These are phyloP conservation scores for Coniochaeta hoffmannii DNA, from an alignment of 2,329 filamentous ascomycete genomes.

Conservation along the genomic window DNA sequence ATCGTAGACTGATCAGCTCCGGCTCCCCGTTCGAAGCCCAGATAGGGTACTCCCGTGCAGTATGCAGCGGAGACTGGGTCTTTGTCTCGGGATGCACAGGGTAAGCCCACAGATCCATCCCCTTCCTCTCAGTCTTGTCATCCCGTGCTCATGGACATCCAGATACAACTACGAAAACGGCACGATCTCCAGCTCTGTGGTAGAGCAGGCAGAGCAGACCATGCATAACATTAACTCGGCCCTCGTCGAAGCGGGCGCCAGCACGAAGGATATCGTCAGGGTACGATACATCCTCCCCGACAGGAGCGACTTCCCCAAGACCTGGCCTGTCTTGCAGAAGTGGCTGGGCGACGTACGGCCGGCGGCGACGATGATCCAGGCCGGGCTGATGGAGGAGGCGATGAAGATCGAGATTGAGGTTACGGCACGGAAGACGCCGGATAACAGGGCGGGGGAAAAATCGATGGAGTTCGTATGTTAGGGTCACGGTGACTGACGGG, in stretches of 20 bases:
- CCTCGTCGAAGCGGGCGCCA: conserved; percentile 33
- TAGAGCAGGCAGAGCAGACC: conserved; percentile 41
- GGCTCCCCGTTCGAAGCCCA: conserved; percentile 43
- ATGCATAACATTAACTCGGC: conserved; percentile 39
- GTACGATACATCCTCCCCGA: conserved; percentile 45
- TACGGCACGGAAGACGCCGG: conserved; percentile 19
- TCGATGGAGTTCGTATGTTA: too few relatives aligned
- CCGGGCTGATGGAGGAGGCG: conserved; percentile 39
- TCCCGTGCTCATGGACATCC: not conserved
- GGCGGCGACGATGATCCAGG: conserved; percentile 46
- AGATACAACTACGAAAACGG: conserved; percentile 45
- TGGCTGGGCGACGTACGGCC: conserved; percentile 43
- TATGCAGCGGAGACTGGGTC: conserved; percentile 41
- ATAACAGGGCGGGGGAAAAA: too few relatives aligned
- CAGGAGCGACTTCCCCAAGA: conserved; percentile 35
- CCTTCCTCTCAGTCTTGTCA: not conserved
- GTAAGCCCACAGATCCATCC: conserved; percentile 18
- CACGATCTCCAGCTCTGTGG: conserved; percentile 34
- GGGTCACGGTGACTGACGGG: too few relatives aligned
- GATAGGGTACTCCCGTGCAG: conserved; percentile 48
- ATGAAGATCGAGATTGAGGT: conserved; percentile 33
- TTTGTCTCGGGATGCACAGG: conserved; percentile 50
- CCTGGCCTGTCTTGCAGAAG: conserved; percentile 41
- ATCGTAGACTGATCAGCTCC: conserved; percentile 31
- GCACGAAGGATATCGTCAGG: conserved; percentile 39